These are phyloP conservation scores for Hyphopichia khmerensis DNA, from an alignment of 1,139 yeast species.

Conservation along the genomic window DNA sequence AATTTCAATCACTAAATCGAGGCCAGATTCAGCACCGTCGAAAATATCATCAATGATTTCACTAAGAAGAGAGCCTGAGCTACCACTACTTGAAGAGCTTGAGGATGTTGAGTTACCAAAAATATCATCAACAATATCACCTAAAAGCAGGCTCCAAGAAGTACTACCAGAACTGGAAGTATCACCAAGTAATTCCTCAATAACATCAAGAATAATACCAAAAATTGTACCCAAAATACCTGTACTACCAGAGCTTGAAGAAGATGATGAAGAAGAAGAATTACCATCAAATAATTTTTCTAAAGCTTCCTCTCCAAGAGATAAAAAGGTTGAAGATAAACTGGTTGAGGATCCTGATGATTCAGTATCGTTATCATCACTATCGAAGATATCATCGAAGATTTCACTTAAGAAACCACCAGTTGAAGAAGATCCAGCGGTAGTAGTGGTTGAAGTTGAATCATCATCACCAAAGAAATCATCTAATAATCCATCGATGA, in stretches of 20 bases:
- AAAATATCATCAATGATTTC: slow-evolving; percentile 8
- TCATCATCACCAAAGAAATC: slow-evolving; percentile 1
- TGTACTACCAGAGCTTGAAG: slow-evolving; percentile 5
- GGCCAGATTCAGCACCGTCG: slow-evolving; percentile 10
- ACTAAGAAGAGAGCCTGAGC: slow-evolving; percentile 10
- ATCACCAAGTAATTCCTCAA: slow-evolving; percentile 3
- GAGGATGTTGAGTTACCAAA: slow-evolving; percentile 8
- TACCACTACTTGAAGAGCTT: slow-evolving; percentile 8
- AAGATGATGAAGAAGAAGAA: not conserved
- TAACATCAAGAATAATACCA: not conserved
- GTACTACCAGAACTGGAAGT: slow-evolving; percentile 10
- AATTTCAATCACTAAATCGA: slow-evolving; percentile 6
- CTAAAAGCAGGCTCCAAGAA: not conserved
- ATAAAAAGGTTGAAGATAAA: slow-evolving; percentile 21
- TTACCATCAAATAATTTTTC: slow-evolving; percentile 7
- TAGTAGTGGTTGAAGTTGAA: not conserved
- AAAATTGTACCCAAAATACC: slow-evolving; percentile 9
- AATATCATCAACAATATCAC: slow-evolving; percentile 6
- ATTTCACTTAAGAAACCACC: not conserved
- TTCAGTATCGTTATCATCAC: not conserved
- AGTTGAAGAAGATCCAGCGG: slow-evolving; percentile 1
- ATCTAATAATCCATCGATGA: slow-evolving; percentile 12
- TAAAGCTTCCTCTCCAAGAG: slow-evolving; percentile 6
- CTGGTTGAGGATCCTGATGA: slow-evolving; percentile 9
- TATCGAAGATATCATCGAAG: slow-evolving; percentile 1